A percentile compares a stretch with the other conserved stretches of the same genome.
These are phyloP conservation scores for Bombardia bombarda DNA, from an alignment of 495 filamentous ascomycete genomes.

Conservation along the genomic window DNA sequence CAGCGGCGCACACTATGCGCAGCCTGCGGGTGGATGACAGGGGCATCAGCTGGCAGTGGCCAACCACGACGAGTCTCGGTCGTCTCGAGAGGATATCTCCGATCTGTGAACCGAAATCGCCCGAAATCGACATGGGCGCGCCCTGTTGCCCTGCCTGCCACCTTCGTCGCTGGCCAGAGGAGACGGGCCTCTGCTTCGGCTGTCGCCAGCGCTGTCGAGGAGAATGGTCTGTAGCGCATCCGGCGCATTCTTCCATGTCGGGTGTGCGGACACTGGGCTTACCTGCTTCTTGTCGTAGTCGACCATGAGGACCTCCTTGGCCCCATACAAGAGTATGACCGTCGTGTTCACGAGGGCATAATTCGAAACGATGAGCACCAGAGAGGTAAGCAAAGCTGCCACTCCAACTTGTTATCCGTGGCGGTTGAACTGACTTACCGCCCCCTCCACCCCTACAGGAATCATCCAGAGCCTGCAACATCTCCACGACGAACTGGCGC, in stretches of 20 bases:
- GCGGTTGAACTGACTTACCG: neutral
- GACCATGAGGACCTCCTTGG: constrained; percentile 44
- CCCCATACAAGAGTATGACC: constrained; percentile 81
- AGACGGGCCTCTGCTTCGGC: constrained; percentile 25
- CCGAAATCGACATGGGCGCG: neutral
- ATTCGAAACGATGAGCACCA: constrained; percentile 87
- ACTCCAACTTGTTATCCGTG: neutral
- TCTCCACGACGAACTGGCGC: constrained; percentile 72
- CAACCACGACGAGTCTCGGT: neutral
- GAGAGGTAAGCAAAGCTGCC: constrained; percentile 48
- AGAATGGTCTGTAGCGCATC: constrained; percentile 21
- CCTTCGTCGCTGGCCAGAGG: constrained; percentile 16
- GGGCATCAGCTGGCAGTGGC: too few species aligned
- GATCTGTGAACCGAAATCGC: neutral
- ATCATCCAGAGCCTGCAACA: constrained; percentile 86
- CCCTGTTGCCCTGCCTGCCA: constrained; percentile 10
- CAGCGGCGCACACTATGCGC: constrained; percentile 12
- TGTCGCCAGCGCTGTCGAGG: constrained; percentile 19
- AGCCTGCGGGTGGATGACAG: constrained; percentile 5
- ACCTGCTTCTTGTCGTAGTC: constrained; percentile 3
- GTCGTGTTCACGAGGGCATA: constrained; percentile 59
- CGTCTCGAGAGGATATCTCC: neutral
- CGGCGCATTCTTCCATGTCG: neutral
- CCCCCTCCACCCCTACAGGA: constrained; percentile 32
- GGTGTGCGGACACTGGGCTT: neutral